Evolutionary conservation across 2,329 filamentous ascomycete genomes (phyloP).

Genomic region (Penicillium janthinellum): DNA sequence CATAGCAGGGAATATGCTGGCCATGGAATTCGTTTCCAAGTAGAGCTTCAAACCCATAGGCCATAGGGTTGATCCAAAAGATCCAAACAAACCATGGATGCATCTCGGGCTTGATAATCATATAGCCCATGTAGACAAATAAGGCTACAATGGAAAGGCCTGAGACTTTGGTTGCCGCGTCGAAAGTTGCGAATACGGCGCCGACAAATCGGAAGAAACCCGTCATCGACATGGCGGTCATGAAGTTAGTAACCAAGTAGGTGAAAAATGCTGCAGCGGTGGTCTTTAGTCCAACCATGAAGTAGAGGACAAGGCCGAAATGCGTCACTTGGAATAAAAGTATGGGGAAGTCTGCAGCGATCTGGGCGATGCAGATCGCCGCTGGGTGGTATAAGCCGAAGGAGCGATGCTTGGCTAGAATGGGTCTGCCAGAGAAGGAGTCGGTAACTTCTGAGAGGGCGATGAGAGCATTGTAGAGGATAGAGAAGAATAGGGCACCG

Average conservation of each 20-base stretch:
- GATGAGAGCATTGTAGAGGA: conserved; percentile 63
- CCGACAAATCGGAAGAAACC: conserved; percentile 58
- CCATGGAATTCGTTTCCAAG: conserved; percentile 41
- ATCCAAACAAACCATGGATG: conserved; percentile 57
- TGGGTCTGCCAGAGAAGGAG: conserved; percentile 62
- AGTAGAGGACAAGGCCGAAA: conserved; percentile 64
- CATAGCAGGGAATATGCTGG: conserved; percentile 34
- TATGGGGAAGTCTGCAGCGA: conserved; percentile 55
- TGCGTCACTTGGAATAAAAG: conserved; percentile 61
- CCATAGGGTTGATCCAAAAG: conserved; percentile 43
- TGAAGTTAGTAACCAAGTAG: conserved; percentile 50
- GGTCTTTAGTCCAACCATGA: conserved; percentile 60
- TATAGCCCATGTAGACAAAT: conserved; percentile 47
- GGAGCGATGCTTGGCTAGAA: conserved; percentile 60
- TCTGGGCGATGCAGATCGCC: conserved; percentile 46
- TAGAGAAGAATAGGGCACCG: conserved; percentile 65
- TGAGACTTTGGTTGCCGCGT: conserved; percentile 59
- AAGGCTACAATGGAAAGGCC: conserved; percentile 40
- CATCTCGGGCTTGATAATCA: conserved; percentile 51
- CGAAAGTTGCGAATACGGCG: conserved; percentile 58
- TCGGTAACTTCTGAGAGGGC: conserved; percentile 68
- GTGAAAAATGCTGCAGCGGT: conserved; percentile 62
- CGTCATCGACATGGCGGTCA: conserved; percentile 53
- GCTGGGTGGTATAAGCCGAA: conserved; percentile 61
- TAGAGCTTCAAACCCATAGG: conserved; percentile 42